Evolutionary conservation across 2,329 filamentous ascomycete species (phyloP), one percentile per base, ranked within the genome.

Genomic region (Botryosphaeria dothidea): DNA sequence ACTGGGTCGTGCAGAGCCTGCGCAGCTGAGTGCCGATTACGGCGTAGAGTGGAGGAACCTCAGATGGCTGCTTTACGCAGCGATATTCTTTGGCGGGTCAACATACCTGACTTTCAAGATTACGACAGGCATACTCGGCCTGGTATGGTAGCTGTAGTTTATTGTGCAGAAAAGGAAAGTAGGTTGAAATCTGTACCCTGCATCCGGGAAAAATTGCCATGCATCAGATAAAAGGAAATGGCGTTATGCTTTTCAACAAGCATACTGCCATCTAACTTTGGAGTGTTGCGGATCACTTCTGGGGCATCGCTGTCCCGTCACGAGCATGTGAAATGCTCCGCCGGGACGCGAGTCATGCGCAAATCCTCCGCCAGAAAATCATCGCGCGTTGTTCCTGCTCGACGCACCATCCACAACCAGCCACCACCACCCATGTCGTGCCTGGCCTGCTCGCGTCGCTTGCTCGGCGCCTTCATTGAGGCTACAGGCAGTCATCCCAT

Each of bases 41-140:
- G 75, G 75, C 17, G 72, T 83, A 15, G 84, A 86, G 72, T 76
- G 74, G 67, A 76, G 82, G 64, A 84, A 84, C 69, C 62, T 85
- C 60, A 79, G 77, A 68, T 75, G 80, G 11, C 71, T 86, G 62
- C 68, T 81, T 3, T 70, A 83, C 9, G 82, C 77, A 15, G 65
- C 74, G 7, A 74, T 72, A 5, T 66, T 72, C 1, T 27, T 75
- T 25, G 70, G 70, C 3, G 27, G 74, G 11, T 72, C 74, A 0
- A 67, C 68, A 1, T 73, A 71, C 64, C 66, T 67, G 3, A 69
- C 68, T 2, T 58, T 75, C 9, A 77, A 71, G 70, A 62, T 73
- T 23, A 70, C 69, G 23, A 49, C 52, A 29, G 34, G 45, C 11
- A 27, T 65, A 9, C 11, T 67, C 21, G 38, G 38, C 3, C 21